A percentile compares a stretch with the other conserved stretches of the same genome.
These are phyloP conservation scores for Cyberlindnera bimundalis DNA, from an alignment of 805 yeast species.

Conservation along the genomic window DNA sequence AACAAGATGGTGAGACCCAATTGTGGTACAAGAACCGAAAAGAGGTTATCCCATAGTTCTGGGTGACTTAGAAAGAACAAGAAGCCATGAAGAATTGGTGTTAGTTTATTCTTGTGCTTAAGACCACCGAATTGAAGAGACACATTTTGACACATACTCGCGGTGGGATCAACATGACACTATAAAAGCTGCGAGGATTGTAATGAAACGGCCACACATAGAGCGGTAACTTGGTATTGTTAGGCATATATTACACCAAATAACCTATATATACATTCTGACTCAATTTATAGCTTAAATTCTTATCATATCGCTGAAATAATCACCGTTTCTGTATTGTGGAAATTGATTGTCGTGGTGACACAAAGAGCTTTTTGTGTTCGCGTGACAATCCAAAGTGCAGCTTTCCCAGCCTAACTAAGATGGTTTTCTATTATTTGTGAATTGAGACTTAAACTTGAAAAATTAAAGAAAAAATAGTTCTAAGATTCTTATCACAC, in stretches of 20 bases:
- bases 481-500: too few species aligned
- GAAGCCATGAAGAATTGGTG: conserved; percentile 7
- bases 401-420: too few species aligned
- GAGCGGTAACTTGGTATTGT: too few species aligned
- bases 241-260: too few species aligned
- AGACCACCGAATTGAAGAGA: too few species aligned
- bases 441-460: too few species aligned
- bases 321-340: background rate
- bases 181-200: conserved; percentile 1
- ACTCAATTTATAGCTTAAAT: too few species aligned
- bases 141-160: conserved; percentile 3
- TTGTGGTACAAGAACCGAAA: conserved; percentile 10
- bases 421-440: too few species aligned
- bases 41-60: conserved; percentile 11
- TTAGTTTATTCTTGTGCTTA: too few species aligned
- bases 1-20: conserved; percentile 2
- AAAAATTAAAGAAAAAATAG: too few species aligned
- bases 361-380: background rate
- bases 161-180: background rate
- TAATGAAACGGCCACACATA: background rate
- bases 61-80: conserved; percentile 6
- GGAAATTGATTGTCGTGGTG: background rate
- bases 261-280: too few species aligned
- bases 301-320: background rate
- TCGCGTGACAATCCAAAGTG: too few species aligned